Percentiles rank a stretch among this genome's conserved stretches.
Evolutionary conservation across 768 basidiomycete genomes (phyloP).

Genomic region (Lactarius evosmus): DNA sequence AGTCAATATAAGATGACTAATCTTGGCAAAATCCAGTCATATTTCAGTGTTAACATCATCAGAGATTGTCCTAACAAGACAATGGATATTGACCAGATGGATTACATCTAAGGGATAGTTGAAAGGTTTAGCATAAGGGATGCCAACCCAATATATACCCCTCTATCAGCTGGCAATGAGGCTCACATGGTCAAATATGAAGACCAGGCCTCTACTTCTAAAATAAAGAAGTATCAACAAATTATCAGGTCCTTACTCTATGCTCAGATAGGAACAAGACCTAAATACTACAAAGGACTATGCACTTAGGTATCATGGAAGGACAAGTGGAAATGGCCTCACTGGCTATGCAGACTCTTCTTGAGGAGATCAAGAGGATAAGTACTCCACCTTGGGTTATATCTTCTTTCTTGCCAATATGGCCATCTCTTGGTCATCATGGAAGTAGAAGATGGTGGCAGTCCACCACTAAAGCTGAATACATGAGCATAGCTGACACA

Average conservation of each 20-base stretch:
- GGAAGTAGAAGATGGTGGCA: conserved; percentile 38
- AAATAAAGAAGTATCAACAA: neutral
- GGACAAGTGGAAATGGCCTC: neutral
- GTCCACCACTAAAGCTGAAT: conserved; percentile 43
- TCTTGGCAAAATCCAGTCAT: too few relatives aligned
- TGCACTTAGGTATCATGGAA: neutral
- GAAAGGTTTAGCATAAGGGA: neutral
- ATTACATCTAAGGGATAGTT: neutral
- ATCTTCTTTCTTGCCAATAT: conserved; percentile 34
- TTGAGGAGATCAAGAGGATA: too few relatives aligned
- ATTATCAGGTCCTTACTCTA: neutral
- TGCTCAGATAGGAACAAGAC: neutral
- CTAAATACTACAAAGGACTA: neutral
- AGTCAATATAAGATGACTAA: too few relatives aligned
- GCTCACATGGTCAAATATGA: too few relatives aligned
- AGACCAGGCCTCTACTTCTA: too few relatives aligned
- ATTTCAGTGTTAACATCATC: too few relatives aligned
- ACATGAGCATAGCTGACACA: conserved; percentile 37
- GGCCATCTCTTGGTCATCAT: conserved; percentile 38
- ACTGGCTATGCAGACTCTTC: conserved; percentile 32
- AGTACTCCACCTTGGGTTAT: conserved; percentile 32
- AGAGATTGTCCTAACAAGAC: too few relatives aligned
- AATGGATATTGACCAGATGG: too few relatives aligned
- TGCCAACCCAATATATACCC: too few relatives aligned
- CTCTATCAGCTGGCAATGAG: too few relatives aligned